Percentiles rank a stretch among this genome's conserved stretches.
Conservation (phyloP, 495 filamentous ascomycete species). For the Massariosphaeria phaeospora region DNA sequence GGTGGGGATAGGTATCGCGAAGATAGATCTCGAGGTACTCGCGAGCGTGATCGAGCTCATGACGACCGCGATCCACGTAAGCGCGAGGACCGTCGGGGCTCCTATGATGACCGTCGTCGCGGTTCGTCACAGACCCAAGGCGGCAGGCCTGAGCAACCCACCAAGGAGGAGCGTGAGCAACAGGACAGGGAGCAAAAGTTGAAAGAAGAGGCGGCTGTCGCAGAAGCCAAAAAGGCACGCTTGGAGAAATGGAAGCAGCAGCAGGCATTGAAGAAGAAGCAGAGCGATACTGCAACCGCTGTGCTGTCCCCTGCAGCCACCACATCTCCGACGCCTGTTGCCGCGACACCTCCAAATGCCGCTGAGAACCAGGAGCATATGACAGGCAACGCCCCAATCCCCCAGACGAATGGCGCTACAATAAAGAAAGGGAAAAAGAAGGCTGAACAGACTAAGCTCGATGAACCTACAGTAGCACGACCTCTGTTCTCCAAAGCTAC, state of each 20-base stretch:
- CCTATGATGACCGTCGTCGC: slow-evolving; percentile 55
- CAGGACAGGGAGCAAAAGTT: slow-evolving; percentile 66
- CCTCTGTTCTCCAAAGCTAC: slow-evolving; percentile 10
- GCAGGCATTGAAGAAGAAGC: slow-evolving; percentile 7
- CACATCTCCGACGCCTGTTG: slow-evolving; percentile 1
- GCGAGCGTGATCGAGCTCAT: slow-evolving; percentile 8
- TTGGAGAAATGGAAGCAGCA: slow-evolving; percentile 13
- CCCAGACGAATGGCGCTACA: neutral
- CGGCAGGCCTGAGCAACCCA: slow-evolving; percentile 38
- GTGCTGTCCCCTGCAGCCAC: neutral
- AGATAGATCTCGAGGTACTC: slow-evolving; percentile 4
- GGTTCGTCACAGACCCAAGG: slow-evolving; percentile 41
- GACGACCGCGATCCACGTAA: slow-evolving; percentile 15
- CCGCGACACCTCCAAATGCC: neutral
- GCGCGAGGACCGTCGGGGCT: slow-evolving; percentile 15
- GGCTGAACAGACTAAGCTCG: slow-evolving; percentile 9
- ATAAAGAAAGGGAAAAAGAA: slow-evolving; percentile 4
- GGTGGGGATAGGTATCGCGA: slow-evolving; percentile 2
- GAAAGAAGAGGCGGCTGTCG: slow-evolving; percentile 69
- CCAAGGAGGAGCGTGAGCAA: slow-evolving; percentile 71
- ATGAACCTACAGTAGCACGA: neutral
- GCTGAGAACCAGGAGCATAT: too few species aligned
- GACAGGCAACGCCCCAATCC: neutral
- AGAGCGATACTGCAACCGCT: neutral
- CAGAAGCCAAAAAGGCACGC: slow-evolving; percentile 55